A percentile compares a stretch with the other conserved stretches of the same genome.
Evolutionary conservation across 805 yeast species (phyloP).

Genomic region (Wickerhamiella sorbophila): DNA sequence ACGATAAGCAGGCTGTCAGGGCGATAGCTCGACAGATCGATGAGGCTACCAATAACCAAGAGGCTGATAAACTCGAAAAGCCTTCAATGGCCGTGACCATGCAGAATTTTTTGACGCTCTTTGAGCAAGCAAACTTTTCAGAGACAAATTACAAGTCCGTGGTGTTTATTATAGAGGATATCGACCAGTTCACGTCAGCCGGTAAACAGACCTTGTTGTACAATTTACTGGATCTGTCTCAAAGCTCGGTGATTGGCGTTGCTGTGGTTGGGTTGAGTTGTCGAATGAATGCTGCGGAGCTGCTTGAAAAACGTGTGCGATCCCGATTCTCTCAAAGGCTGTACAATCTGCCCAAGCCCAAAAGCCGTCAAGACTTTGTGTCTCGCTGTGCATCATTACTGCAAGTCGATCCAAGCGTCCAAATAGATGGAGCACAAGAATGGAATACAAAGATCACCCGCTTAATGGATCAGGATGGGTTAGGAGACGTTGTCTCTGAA

Average conservation of each 20-base stretch:
- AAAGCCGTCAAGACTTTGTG: constrained; percentile 33
- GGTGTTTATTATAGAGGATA: constrained; percentile 69
- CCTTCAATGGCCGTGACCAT: constrained; percentile 17
- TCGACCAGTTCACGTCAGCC: constrained; percentile 61
- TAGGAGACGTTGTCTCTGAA: constrained; percentile 29
- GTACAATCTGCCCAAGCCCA: constrained; percentile 42
- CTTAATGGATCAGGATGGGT: constrained; percentile 4
- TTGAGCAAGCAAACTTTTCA: constrained; percentile 17
- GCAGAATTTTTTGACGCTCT: constrained; percentile 4
- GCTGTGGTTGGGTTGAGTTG: constrained; percentile 71
- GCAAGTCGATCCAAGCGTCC: constrained; percentile 16
- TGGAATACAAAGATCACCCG: constrained; percentile 17
- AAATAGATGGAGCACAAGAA: constrained; percentile 10
- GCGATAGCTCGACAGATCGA: constrained; percentile 81
- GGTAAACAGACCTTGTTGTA: constrained; percentile 73
- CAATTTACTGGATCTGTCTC: constrained; percentile 78
- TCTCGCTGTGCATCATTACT: constrained; percentile 33
- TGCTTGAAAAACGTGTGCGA: constrained; percentile 79
- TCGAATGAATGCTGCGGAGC: constrained; percentile 60
- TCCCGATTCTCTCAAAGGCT: constrained; percentile 77
- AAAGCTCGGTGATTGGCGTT: constrained; percentile 53
- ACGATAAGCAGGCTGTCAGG: constrained; percentile 66
- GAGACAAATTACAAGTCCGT: constrained; percentile 35
- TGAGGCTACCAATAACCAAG: constrained; percentile 20
- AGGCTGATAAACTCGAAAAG: constrained; percentile 21